These are phyloP conservation scores for Glaciozyma antarctica DNA, from an alignment of 768 basidiomycete genomes.

Conservation along the genomic window DNA sequence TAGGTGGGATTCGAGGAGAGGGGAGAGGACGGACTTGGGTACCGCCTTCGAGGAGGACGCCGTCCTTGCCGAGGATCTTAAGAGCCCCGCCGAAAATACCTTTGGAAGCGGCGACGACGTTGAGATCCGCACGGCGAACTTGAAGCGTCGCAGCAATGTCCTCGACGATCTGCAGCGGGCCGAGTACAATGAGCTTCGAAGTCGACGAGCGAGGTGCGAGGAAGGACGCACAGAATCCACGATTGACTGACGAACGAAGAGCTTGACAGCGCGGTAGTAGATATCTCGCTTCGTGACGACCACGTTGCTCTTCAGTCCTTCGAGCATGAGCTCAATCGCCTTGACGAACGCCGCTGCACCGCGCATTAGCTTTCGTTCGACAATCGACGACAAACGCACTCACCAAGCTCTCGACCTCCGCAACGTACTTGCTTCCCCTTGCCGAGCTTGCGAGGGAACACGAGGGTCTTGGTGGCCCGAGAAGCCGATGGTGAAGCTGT, in stretches of 20 bases:
- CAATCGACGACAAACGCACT: neutral
- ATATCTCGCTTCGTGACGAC: constrained; percentile 74
- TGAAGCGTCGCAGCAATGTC: constrained; percentile 76
- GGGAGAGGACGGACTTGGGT: constrained; percentile 1
- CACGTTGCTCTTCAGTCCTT: constrained; percentile 50
- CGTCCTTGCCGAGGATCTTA: constrained; percentile 41
- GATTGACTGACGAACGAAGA: constrained; percentile 67
- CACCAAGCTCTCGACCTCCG: constrained; percentile 12
- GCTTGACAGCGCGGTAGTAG: constrained; percentile 69
- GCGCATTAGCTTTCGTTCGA: neutral
- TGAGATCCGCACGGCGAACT: constrained; percentile 62
- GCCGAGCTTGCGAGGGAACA: constrained; percentile 15
- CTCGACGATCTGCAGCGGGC: constrained; percentile 61
- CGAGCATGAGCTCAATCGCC: constrained; percentile 60
- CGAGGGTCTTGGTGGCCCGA: neutral
- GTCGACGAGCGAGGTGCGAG: neutral
- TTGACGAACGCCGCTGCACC: constrained; percentile 57
- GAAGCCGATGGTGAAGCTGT: neutral
- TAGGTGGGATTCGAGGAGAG: neutral
- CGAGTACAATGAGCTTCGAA: neutral
- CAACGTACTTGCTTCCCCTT: constrained; percentile 1
- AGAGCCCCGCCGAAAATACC: constrained; percentile 70
- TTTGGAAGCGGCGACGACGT: constrained; percentile 81
- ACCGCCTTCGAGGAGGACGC: neutral
- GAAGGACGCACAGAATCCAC: constrained; percentile 58